Conservation (phyloP, 257 asterid species). For the Paulownia fortunei region DNA sequence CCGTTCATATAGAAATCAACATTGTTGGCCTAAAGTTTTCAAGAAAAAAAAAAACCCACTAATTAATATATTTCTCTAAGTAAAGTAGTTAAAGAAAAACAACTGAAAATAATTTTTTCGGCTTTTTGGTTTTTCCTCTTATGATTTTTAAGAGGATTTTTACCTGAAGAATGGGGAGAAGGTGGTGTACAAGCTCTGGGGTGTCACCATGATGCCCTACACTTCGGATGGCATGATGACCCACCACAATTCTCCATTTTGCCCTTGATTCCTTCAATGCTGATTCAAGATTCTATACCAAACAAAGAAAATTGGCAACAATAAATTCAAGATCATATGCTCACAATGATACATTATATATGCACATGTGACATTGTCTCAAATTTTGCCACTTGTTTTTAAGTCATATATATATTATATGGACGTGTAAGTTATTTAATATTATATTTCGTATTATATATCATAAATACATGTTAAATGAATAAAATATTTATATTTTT, state of each 20-base stretch:
- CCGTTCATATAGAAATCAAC: slow-evolving; percentile 83
- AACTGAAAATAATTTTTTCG: neutral
- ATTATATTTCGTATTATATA: too few relatives aligned
- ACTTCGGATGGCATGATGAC: slow-evolving; percentile 89
- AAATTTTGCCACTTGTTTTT: too few relatives aligned
- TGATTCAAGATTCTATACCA: slow-evolving; percentile 61
- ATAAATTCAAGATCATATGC: neutral
- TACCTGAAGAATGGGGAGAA: slow-evolving; percentile 92
- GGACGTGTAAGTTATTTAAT: too few relatives aligned
- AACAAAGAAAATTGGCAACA: neutral
- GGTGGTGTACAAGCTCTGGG: slow-evolving; percentile 60
- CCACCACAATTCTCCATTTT: slow-evolving; percentile 88
- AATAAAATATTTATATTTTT: too few relatives aligned
- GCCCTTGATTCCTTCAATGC: slow-evolving; percentile 74
- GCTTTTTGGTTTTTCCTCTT: neutral
- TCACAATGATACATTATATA: neutral
- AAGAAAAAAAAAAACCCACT: too few relatives aligned
- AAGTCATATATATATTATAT: too few relatives aligned
- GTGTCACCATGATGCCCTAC: slow-evolving; percentile 95
- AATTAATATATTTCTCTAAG: too few relatives aligned
- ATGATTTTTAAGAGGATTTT: neutral
- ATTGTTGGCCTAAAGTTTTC: slow-evolving; percentile 53
- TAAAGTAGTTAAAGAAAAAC: neutral
- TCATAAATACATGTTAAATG: too few relatives aligned
- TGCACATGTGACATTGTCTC: too few relatives aligned